Evolutionary conservation across 306 rosid species (phyloP).

Genomic region (Morella rubra): DNA sequence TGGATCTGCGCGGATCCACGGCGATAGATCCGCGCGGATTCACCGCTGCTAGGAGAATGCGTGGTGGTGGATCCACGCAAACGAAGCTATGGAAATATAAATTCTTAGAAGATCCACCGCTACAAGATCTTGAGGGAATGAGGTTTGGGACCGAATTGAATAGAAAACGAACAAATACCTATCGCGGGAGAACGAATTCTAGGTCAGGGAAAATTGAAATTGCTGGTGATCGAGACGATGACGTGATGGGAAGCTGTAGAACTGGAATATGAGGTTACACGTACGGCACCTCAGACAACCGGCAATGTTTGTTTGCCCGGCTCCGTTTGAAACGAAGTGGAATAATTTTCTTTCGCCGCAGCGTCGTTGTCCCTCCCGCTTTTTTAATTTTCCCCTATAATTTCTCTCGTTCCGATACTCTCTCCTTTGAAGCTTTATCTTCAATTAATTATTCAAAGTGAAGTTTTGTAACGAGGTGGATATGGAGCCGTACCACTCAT

Average conservation of each 20-base stretch:
- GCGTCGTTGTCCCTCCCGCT: conserved; percentile 23
- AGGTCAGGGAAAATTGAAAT: conserved; percentile 16
- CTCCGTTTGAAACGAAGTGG: neutral
- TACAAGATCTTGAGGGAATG: conserved; percentile 6
- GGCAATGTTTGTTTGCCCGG: conserved; percentile 25
- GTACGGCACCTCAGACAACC: conserved; percentile 22
- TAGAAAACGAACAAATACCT: conserved; percentile 11
- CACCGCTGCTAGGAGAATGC: no score
- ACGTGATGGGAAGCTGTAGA: neutral
- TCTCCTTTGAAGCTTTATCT: no score
- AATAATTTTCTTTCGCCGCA: conserved; percentile 5
- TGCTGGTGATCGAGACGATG: conserved; percentile 20
- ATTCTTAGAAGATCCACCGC: no score
- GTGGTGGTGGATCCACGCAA: no score
- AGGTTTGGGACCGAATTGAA: conserved; percentile 2
- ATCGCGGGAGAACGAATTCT: conserved; percentile 6
- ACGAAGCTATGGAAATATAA: no score
- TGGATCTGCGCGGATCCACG: no score
- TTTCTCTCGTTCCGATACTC: no score
- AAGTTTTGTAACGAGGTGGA: no score
- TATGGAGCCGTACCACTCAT: no score
- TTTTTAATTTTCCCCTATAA: no score
- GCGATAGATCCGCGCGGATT: no score
- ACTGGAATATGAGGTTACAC: conserved; percentile 2
- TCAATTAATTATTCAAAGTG: no score